Conservation (phyloP, 23 red algal species). For the Chondrus crispus region DNA sequence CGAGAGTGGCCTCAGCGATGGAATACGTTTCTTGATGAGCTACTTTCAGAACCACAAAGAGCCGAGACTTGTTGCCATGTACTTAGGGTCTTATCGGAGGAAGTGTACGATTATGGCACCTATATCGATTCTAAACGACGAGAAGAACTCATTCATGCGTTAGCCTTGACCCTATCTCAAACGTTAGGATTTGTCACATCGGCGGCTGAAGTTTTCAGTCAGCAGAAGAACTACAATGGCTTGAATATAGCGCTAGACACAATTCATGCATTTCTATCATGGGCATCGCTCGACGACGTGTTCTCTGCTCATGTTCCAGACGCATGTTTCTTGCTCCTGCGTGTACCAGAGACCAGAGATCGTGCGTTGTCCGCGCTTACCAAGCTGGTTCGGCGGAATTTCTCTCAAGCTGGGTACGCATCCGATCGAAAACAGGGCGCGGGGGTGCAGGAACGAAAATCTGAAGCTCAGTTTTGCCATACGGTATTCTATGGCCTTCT, state of each 20-base stretch:
- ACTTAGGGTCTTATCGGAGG: slow-evolving; percentile 28
- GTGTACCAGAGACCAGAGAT: not conserved
- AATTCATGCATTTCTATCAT: not conserved
- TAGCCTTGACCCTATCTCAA: slow-evolving; percentile 29
- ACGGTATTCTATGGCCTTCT: slow-evolving; percentile 1
- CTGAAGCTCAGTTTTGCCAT: slow-evolving; percentile 2
- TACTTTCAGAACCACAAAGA: not conserved
- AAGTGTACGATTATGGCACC: slow-evolving; percentile 27
- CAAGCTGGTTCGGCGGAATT: not conserved
- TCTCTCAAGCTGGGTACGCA: not conserved
- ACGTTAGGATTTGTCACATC: slow-evolving; percentile 30
- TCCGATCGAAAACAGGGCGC: not conserved
- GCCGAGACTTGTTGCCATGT: slow-evolving; percentile 20
- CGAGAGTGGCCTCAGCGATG: slow-evolving; percentile 60
- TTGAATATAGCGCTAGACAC: slow-evolving; percentile 1
- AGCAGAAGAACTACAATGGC: not conserved
- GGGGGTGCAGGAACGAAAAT: not conserved
- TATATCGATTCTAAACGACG: slow-evolving; percentile 14
- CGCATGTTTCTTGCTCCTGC: slow-evolving; percentile 25
- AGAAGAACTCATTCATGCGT: slow-evolving; percentile 48
- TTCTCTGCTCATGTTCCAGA: slow-evolving; percentile 24
- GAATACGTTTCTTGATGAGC: slow-evolving; percentile 11
- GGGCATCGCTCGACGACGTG: not conserved
- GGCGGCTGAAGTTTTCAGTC: slow-evolving; percentile 7
- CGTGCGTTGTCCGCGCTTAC: slow-evolving; percentile 1